Evolutionary conservation across 2,329 filamentous ascomycete species (phyloP), one percentile per base, ranked within the genome.

Genomic region (Trichoderma cornu-damae): DNA sequence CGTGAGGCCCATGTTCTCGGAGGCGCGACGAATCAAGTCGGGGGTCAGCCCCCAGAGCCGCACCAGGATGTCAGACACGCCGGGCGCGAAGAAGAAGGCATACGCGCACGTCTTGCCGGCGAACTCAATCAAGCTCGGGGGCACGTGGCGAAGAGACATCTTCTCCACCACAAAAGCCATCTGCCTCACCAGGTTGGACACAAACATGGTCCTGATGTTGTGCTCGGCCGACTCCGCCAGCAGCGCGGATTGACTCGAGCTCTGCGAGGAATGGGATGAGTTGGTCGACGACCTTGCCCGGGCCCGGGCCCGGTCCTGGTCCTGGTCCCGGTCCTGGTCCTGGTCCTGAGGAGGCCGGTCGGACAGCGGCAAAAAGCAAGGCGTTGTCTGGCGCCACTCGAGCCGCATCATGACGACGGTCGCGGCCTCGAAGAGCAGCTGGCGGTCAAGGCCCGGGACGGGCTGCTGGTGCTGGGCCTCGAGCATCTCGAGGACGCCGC

Each of bases 101-200:
- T 95, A 96, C 2, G 92, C 91, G 67, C 89, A 93, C 3, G 90
- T 89, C 72, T 94, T 95, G 59, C 90, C 92, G 54, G 89, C 90
- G 69, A 96, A 96, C 28, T 88, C 87, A 58, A 96, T 89, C 59
- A 91, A 71, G 64, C 84, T 87, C 18, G 77, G 66, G 1, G 82
- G 81, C 3, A 77, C 77, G 59, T 90, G 87, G 48, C 89, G 83
- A 65, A 89, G 77, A 14, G 89, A 91, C 85, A 96, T 88, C 68
- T 90, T 93, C 55, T 94, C 89, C 6, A 96, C 86, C n/a, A 91
- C 88, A 62, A 94, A 88, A 1, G 83, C 79, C 84, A 96, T 88
- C 67, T 96, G 92, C 37, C 87, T 84, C 40, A 90, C 79, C 30
- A 96, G 74, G 63, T 94, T 96, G 62, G 89, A 82, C 32, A 88